Percentiles rank a stretch among this genome's conserved stretches.
Evolutionary conservation across 768 basidiomycete species (phyloP).

Genomic region (Imleria badia): DNA sequence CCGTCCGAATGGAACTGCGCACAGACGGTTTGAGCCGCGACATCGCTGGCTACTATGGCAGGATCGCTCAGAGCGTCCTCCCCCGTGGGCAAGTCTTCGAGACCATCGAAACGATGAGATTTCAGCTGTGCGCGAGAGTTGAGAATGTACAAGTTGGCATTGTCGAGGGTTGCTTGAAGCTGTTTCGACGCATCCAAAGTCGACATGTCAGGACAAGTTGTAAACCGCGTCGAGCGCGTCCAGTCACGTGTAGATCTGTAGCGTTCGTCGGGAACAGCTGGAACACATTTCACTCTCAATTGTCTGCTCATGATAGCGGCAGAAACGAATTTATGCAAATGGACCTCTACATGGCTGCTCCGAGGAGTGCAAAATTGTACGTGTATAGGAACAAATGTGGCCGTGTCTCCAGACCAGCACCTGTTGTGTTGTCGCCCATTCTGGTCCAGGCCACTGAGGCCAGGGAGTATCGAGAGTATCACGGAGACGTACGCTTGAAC

Average conservation of each 20-base stretch:
- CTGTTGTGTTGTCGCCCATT: no score
- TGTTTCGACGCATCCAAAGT: conserved; percentile 23
- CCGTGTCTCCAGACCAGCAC: no score
- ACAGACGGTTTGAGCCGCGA: conserved; percentile 61
- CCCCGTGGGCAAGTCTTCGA: conserved; percentile 25
- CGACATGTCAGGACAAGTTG: conserved; percentile 9
- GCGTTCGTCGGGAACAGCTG: no score
- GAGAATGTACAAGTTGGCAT: conserved; percentile 23
- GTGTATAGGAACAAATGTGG: no score
- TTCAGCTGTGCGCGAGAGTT: conserved; percentile 22
- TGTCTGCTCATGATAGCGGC: no score
- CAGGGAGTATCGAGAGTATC: no score
- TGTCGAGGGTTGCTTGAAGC: conserved; percentile 29
- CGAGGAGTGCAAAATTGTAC: no score
- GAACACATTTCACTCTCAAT: not conserved
- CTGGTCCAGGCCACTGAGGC: no score
- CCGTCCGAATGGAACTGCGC: not conserved
- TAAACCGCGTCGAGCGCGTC: not conserved
- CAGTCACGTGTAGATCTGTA: conserved; percentile 11
- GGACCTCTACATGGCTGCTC: no score
- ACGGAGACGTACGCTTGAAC: no score
- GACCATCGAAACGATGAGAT: conserved; percentile 28
- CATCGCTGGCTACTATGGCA: conserved; percentile 54
- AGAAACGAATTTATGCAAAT: no score
- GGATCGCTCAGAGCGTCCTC: conserved; percentile 48